Evolutionary conservation across 495 filamentous ascomycete species (phyloP).

Genomic region (Penicillium angulare): DNA sequence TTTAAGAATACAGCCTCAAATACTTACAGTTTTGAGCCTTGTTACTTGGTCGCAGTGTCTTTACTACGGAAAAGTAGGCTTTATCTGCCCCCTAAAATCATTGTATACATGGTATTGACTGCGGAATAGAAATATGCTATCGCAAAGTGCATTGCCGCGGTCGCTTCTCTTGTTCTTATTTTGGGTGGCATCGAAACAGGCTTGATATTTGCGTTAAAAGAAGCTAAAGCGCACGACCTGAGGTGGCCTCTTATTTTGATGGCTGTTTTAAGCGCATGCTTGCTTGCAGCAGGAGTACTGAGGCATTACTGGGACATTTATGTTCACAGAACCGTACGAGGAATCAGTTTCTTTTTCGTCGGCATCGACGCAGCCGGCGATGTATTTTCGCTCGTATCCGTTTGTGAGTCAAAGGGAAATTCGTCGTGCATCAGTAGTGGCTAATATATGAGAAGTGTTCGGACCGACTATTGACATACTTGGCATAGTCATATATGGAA

Average conservation of each 20-base stretch:
- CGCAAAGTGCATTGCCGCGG: slow-evolving; percentile 38
- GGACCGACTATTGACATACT: slow-evolving; percentile 52
- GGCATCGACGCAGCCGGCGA: slow-evolving; percentile 64
- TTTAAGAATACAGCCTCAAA: slow-evolving; percentile 59
- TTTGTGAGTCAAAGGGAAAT: slow-evolving; percentile 30
- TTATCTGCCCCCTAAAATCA: slow-evolving; percentile 2
- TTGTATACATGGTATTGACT: neutral
- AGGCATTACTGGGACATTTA: slow-evolving; percentile 62
- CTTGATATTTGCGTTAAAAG: slow-evolving; percentile 50
- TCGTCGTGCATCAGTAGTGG: neutral
- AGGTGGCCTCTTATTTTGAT: slow-evolving; percentile 58
- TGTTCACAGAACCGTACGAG: slow-evolving; percentile 56
- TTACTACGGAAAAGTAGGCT: slow-evolving; percentile 53
- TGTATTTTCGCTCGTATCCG: slow-evolving; percentile 58
- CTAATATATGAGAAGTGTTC: slow-evolving; percentile 42
- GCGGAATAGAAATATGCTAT: slow-evolving; percentile 43
- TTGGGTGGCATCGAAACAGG: slow-evolving; percentile 53
- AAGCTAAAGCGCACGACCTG: slow-evolving; percentile 31
- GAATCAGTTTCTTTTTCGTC: slow-evolving; percentile 66
- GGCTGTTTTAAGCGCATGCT: slow-evolving; percentile 55
- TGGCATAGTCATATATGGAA: slow-evolving; percentile 61
- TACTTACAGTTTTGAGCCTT: slow-evolving; percentile 59
- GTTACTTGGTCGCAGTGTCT: slow-evolving; percentile 64
- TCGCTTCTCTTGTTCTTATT: slow-evolving; percentile 32
- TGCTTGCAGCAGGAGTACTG: slow-evolving; percentile 55